phyloP scores from a whole-genome alignment of 805 yeast species.

The Cyberlindnera japonica region DNA sequence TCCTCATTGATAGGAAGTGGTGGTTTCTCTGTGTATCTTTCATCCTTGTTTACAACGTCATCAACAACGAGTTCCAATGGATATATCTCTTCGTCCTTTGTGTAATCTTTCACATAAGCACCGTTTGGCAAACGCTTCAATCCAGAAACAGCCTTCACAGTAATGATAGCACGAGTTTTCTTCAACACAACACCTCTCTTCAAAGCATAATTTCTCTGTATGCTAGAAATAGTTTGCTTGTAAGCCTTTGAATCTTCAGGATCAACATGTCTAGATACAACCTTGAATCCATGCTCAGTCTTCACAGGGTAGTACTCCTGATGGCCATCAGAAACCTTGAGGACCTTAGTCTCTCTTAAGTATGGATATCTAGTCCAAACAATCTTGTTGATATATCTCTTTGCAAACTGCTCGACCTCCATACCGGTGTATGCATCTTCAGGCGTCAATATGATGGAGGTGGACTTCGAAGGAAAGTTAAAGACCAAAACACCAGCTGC shows the following conservation, averaged over 20 bases:
- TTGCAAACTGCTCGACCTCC: constrained; percentile 61
- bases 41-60: constrained; percentile 67
- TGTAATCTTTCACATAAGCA: constrained; percentile 71
- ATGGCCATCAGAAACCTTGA: constrained; percentile 54
- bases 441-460: constrained; percentile 68
- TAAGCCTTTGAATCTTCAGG: constrained; percentile 47
- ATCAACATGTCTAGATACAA: constrained; percentile 38
- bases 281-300: constrained; percentile 32
- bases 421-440: constrained; percentile 52
- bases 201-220: constrained; percentile 42
- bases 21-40: constrained; percentile 64
- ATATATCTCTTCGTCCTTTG: constrained; percentile 46
- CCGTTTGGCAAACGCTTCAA: constrained; percentile 66
- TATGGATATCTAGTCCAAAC: constrained; percentile 91
- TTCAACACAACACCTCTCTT: constrained; percentile 62
- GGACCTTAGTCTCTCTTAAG: constrained; percentile 72
- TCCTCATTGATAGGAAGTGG: constrained; percentile 80
- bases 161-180: constrained; percentile 52
- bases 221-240: constrained; percentile 35
- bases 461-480: constrained; percentile 80
- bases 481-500: constrained; percentile 70
- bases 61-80: constrained; percentile 85
- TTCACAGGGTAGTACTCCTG: constrained; percentile 38
- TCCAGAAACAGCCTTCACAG: constrained; percentile 77
- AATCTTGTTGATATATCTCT: constrained; percentile 53